phyloP scores from a whole-genome alignment of 148 eudicot species.

The Arbutus unedo region DNA sequence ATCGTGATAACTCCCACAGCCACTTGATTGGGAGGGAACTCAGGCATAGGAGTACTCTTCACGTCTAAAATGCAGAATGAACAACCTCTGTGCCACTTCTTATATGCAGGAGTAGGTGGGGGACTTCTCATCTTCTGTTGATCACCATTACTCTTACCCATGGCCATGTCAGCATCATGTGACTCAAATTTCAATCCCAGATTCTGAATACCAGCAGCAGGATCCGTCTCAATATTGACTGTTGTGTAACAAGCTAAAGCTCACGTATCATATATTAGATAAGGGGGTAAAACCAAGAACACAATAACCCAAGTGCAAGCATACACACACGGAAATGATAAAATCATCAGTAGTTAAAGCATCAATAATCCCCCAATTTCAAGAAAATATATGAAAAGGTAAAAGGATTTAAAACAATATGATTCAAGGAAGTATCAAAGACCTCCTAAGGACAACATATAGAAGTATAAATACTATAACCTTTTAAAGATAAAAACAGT shows the following conservation, averaged over 20 bases:
- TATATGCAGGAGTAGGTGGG: constrained; percentile 60
- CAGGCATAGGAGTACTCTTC: constrained; percentile 54
- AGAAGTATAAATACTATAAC: background rate
- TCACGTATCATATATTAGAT: background rate
- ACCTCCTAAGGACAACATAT: background rate
- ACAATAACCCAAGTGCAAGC: background rate
- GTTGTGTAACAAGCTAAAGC: constrained; percentile 17
- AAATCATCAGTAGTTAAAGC: background rate
- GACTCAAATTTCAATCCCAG: constrained; percentile 28
- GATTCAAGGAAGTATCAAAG: background rate
- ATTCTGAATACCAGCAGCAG: no score
- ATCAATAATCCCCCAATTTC: background rate
- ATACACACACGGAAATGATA: background rate
- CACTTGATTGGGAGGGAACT: no score
- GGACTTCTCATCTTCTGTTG: constrained; percentile 53
- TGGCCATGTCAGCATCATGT: constrained; percentile 27
- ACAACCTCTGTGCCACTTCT: constrained; percentile 87
- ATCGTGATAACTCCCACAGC: no score
- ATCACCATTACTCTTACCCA: constrained; percentile 34
- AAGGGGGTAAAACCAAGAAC: background rate
- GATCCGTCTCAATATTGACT: constrained; percentile 26
- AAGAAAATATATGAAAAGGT: background rate
- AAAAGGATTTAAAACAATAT: background rate
- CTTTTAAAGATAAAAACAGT: background rate
- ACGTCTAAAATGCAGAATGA: constrained; percentile 86